Percentiles rank a stretch among this genome's conserved stretches.
These are phyloP conservation scores for Escovopsis weberi DNA, from an alignment of 2,329 filamentous ascomycete genomes.

Conservation along the genomic window DNA sequence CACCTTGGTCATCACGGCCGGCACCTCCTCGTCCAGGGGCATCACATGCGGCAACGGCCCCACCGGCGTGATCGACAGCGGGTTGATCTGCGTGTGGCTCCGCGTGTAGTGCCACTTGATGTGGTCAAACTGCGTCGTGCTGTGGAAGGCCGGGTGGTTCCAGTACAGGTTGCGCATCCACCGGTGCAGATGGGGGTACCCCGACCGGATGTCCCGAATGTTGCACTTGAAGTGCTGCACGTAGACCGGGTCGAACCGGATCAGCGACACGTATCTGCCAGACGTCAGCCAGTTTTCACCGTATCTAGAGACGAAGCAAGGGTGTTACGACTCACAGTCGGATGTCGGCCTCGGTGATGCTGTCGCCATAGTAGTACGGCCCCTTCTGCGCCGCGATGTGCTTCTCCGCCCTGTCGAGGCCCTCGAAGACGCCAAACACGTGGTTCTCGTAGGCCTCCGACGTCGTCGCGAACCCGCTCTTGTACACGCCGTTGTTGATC, in stretches of 20 bases:
- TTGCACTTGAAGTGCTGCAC: conserved; percentile 87
- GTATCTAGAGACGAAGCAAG: background rate
- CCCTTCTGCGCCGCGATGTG: conserved; percentile 38
- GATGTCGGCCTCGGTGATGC: conserved; percentile 71
- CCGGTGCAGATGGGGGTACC: conserved; percentile 65
- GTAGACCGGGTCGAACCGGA: conserved; percentile 66
- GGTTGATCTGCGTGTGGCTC: conserved; percentile 53
- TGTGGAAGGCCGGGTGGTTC: conserved; percentile 60
- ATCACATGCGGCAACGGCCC: conserved; percentile 76
- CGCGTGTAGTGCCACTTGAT: conserved; percentile 68
- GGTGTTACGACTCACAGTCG: conserved; percentile 36
- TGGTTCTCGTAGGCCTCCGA: conserved; percentile 71
- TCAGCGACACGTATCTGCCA: conserved; percentile 48
- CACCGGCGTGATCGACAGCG: conserved; percentile 61
- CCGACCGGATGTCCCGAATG: conserved; percentile 66
- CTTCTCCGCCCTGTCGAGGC: conserved; percentile 61
- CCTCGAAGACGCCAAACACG: conserved; percentile 55
- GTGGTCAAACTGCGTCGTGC: conserved; percentile 84
- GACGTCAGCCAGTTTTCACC: too few relatives aligned
- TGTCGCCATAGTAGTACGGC: conserved; percentile 62
- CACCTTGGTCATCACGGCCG: conserved; percentile 21
- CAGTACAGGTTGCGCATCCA: conserved; percentile 82
- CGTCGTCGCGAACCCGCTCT: conserved; percentile 71
- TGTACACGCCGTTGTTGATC: conserved; percentile 61
- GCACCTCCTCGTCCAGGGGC: conserved; percentile 65